A percentile compares a stretch with the other conserved stretches of the same genome.
Conservation (phyloP, 768 basidiomycete species). For the Favolaschia claudopus region DNA sequence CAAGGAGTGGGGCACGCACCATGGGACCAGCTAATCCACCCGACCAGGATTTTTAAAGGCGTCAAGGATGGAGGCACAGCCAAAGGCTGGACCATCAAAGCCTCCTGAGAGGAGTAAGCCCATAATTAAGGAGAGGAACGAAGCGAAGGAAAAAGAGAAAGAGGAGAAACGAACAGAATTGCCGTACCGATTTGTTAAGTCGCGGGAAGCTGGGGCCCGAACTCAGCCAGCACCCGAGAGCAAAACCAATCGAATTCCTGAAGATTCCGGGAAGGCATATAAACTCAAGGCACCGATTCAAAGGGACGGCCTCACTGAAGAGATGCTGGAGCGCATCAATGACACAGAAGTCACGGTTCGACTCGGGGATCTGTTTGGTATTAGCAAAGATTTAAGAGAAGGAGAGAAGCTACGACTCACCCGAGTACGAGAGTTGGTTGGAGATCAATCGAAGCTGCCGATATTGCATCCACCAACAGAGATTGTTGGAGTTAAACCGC, state of each 20-base stretch:
- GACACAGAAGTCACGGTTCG: slow-evolving; percentile 10
- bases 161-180: neutral
- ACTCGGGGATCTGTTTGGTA: slow-evolving; percentile 10
- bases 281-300: slow-evolving; percentile 13
- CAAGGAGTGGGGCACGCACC: neutral
- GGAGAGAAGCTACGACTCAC: slow-evolving; percentile 6
- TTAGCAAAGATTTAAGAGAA: slow-evolving; percentile 10
- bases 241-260: neutral
- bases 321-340: slow-evolving; percentile 17
- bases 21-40: neutral
- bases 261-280: slow-evolving; percentile 1
- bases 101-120: slow-evolving; percentile 9
- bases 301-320: slow-evolving; percentile 11
- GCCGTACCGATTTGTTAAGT: slow-evolving; percentile 1
- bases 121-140: neutral
- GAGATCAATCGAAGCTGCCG: neutral
- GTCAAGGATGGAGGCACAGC: slow-evolving; percentile 14
- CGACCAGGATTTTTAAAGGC: slow-evolving; percentile 15
- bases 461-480: neutral
- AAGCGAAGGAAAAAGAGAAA: neutral
- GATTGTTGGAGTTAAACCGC: neutral
- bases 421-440: neutral
- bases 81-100: neutral
- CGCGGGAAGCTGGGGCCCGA: neutral
- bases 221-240: neutral